These are phyloP conservation scores for Diphasiastrum complanatum DNA, from an alignment of 83 land plant species.

Conservation along the genomic window DNA sequence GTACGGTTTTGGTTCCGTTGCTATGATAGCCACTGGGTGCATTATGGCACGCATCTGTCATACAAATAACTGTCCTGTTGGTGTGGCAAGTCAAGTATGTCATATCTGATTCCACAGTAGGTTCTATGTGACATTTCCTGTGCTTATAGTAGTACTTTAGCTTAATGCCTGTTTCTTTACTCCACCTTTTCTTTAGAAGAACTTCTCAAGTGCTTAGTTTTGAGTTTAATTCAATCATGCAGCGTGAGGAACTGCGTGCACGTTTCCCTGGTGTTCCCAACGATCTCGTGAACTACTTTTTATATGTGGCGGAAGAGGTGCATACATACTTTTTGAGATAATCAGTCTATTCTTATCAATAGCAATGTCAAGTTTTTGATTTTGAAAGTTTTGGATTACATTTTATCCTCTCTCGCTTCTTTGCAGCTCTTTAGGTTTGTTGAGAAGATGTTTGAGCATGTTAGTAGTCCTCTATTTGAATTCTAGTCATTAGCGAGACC, in stretches of 20 bases:
- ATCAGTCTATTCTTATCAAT: too few relatives aligned
- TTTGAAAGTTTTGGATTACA: too few relatives aligned
- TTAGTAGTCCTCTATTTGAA: too few relatives aligned
- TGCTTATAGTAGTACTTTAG: not conserved
- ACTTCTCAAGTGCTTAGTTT: not conserved
- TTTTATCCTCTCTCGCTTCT: too few relatives aligned
- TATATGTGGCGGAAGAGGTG: conserved; percentile 97
- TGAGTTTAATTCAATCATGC: conserved; percentile 5
- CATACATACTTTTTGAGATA: not conserved
- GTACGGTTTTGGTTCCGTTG: conserved; percentile 94
- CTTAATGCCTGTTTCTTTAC: not conserved
- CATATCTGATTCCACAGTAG: too few relatives aligned
- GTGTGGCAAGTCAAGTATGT: conserved; percentile 96
- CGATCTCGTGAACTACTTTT: conserved; percentile 86
- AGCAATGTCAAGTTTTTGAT: too few relatives aligned
- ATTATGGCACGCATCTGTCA: conserved; percentile 98
- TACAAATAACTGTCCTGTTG: conserved; percentile 98
- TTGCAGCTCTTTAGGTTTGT: too few relatives aligned
- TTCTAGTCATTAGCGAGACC: too few relatives aligned
- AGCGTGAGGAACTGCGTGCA: conserved; percentile 97
- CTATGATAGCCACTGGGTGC: conserved; percentile 99
- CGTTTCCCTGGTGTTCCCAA: conserved; percentile 99
- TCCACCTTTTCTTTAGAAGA: not conserved
- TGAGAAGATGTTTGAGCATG: too few relatives aligned
- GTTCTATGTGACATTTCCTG: not conserved